These are phyloP conservation scores for Pseudogymnoascus pannorum DNA, from an alignment of 2,329 filamentous ascomycete species.

Conservation along the genomic window DNA sequence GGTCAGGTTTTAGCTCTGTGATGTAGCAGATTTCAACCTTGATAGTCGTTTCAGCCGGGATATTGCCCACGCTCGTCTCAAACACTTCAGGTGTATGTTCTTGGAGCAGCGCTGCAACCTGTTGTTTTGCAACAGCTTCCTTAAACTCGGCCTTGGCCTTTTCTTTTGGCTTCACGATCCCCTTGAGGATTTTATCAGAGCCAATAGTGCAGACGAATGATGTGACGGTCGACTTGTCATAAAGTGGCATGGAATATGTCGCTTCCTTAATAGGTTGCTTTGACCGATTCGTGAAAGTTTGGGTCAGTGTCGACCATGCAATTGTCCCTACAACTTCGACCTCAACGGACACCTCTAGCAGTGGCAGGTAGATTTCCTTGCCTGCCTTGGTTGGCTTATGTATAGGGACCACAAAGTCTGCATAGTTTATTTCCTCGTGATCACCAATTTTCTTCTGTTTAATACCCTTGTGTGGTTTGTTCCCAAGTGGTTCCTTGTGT, in stretches of 20 bases:
- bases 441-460: neutral
- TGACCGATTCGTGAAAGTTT: conserved; percentile 56
- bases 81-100: conserved; percentile 53
- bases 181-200: conserved; percentile 47
- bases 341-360: conserved; percentile 2
- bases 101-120: conserved; percentile 59
- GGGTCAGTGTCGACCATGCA: conserved; percentile 19
- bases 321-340: conserved; percentile 2
- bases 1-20: conserved; percentile 66
- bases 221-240: conserved; percentile 64
- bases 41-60: conserved; percentile 50
- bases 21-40: conserved; percentile 58
- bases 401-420: neutral
- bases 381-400: conserved; percentile 3
- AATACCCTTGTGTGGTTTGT: neutral
- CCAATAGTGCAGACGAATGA: conserved; percentile 59
- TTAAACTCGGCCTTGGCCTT: conserved; percentile 54
- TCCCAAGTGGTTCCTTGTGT: neutral
- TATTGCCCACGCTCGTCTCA: conserved; percentile 59
- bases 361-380: conserved; percentile 9
- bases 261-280: conserved; percentile 35
- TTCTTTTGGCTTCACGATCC: conserved; percentile 59
- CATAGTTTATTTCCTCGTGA: neutral
- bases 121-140: conserved; percentile 48
- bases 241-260: conserved; percentile 63